These are phyloP conservation scores for Prinsepia uniflora DNA, from an alignment of 306 rosid species.

Conservation along the genomic window DNA sequence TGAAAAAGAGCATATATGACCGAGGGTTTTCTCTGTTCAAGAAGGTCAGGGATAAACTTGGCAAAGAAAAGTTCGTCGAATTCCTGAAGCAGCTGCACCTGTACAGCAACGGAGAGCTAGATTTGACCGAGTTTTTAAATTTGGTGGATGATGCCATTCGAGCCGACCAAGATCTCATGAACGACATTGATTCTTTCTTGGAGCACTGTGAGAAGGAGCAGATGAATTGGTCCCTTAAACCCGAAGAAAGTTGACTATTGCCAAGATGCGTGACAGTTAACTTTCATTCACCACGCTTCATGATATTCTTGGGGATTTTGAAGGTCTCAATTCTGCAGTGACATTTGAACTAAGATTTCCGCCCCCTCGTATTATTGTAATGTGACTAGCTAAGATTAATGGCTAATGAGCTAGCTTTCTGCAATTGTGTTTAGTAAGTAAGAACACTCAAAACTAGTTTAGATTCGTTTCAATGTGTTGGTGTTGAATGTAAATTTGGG, in stretches of 20 bases:
- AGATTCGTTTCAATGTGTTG: neutral
- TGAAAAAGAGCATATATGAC: conserved; percentile 18
- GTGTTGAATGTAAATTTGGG: neutral
- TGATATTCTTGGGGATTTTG: neutral
- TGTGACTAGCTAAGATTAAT: neutral
- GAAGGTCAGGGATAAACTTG: neutral
- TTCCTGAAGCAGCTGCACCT: conserved; percentile 14
- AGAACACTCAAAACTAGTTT: no score
- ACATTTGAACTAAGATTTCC: neutral
- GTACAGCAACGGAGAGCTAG: conserved; percentile 11
- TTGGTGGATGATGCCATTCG: conserved; percentile 10
- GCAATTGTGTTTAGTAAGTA: no score
- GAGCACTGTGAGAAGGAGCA: conserved; percentile 23
- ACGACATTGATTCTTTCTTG: conserved; percentile 13
- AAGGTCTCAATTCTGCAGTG: neutral
- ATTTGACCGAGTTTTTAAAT: conserved; percentile 12
- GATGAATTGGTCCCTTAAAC: conserved; percentile 4
- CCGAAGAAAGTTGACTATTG: neutral
- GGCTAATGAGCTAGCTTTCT: no score
- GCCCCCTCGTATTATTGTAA: neutral
- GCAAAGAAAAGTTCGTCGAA: neutral
- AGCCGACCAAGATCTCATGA: conserved; percentile 19
- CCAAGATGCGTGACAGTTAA: neutral
- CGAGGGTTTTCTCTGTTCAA: conserved; percentile 6
- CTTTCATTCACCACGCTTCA: neutral